Evolutionary conservation across 1,139 yeast species (phyloP), one percentile per base, ranked within the genome.

Genomic region (Yamadazyma buinensis): DNA sequence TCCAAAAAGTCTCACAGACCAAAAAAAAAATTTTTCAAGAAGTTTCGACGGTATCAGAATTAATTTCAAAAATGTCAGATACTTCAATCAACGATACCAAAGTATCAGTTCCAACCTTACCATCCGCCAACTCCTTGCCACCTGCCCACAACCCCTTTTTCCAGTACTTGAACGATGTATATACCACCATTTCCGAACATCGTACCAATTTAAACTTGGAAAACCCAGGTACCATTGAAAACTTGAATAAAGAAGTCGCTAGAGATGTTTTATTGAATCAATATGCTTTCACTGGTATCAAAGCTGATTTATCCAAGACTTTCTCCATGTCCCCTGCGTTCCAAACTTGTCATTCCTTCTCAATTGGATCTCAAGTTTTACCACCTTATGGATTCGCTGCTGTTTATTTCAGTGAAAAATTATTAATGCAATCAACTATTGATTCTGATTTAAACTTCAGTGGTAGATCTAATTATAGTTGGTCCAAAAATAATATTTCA

Each of bases 161-260:
- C 54, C 77, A 87, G 37, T 86, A 81, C 64, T 69, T 86, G 52
- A 81, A 84, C 60, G 85, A 84, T 56, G 84, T 83, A 41, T 84
- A 84, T 64, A 73, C 67, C 54, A 75, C 81, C 49, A 73, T 92
- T 42, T 63, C 78, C 44, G 81, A 80, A 51, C 95, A 90, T 60
- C 81, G 98, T 62, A 72, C 75, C 41, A 79, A 94, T 9, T 74
- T 90, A 45, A 87, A 88, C 39, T 77, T 92, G 56, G 67, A 77
- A 50, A 87, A 88, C 67, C 98, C 98, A 36, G 98, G 97, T 48
- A 84, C 96, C 45, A 79, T 87, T 59, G 98, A 92, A 69, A 87
- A 88, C 69, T 72, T 92, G 60, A 84, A 80, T 71, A 87, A 87
- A 67, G 98, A 92, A 65, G 96, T 88, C 39, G 69, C 90, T 46